Evolutionary conservation across 768 basidiomycete genomes (phyloP).

Genomic region (Russula griseocarnosa): DNA sequence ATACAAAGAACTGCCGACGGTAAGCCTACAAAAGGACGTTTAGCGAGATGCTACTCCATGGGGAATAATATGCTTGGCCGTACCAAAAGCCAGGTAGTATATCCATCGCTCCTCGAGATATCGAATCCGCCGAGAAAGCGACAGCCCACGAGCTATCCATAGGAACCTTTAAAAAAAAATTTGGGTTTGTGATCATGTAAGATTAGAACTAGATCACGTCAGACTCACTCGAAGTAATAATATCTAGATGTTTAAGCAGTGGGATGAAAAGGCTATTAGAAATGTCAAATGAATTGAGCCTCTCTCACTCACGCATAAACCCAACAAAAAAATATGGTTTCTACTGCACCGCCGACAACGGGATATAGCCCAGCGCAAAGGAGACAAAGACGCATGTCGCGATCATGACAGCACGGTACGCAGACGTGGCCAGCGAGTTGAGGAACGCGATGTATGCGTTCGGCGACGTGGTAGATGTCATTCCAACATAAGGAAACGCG

Average conservation of each 20-base stretch:
- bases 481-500: constrained; percentile 37
- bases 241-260: constrained; percentile 46
- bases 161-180: constrained; percentile 50
- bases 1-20: constrained; percentile 70
- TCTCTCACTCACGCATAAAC: constrained; percentile 65
- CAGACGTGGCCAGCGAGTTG: constrained; percentile 71
- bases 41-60: constrained; percentile 1
- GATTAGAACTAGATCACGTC: background rate
- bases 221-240: constrained; percentile 81
- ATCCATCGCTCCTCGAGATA: constrained; percentile 87
- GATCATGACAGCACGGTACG: constrained; percentile 80
- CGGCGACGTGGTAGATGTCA: constrained; percentile 46
- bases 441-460: constrained; percentile 67
- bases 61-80: constrained; percentile 25
- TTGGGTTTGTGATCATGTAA: constrained; percentile 9
- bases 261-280: constrained; percentile 5
- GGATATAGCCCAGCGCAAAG: constrained; percentile 58
- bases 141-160: constrained; percentile 71
- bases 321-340: constrained; percentile 79
- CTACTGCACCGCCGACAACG: constrained; percentile 52
- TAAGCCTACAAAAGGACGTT: constrained; percentile 45
- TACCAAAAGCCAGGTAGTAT: constrained; percentile 82
- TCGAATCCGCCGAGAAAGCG: constrained; percentile 61
- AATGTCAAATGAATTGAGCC: background rate
- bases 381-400: constrained; percentile 69